Conservation (phyloP, 1,284 basidiomycete species). For the Trametes pubescens region DNA sequence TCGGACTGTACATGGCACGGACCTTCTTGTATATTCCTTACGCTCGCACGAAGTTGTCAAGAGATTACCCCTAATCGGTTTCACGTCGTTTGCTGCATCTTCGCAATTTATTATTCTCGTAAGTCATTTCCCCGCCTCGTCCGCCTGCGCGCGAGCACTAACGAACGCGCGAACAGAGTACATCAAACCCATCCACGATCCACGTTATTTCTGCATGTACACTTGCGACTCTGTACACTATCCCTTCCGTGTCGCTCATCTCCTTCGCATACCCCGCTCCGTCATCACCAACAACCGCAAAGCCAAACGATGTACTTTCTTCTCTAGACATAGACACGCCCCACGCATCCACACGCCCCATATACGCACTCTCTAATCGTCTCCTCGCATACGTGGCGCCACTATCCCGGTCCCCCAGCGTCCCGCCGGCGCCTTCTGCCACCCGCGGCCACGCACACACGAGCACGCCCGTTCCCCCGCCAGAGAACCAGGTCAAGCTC, state of each 20-base stretch:
- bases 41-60: slow-evolving; percentile 62
- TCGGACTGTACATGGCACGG: slow-evolving; percentile 31
- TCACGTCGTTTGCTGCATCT: slow-evolving; percentile 58
- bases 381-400: slow-evolving; percentile 69
- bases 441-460: slow-evolving; percentile 36
- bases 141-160: background rate
- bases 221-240: slow-evolving; percentile 58
- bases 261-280: slow-evolving; percentile 45
- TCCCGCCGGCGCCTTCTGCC: slow-evolving; percentile 22
- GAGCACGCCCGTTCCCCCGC: slow-evolving; percentile 33
- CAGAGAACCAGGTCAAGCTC: slow-evolving; percentile 23
- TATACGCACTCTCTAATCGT: slow-evolving; percentile 68
- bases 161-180: slow-evolving; percentile 52
- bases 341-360: slow-evolving; percentile 47
- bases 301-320: slow-evolving; percentile 45
- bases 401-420: slow-evolving; percentile 39
- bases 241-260: slow-evolving; percentile 56
- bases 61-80: slow-evolving; percentile 52
- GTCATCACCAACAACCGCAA: slow-evolving; percentile 29
- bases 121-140: slow-evolving; percentile 47
- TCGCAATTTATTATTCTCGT: slow-evolving; percentile 65
- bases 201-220: slow-evolving; percentile 64
- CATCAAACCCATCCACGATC: slow-evolving; percentile 61
- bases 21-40: slow-evolving; percentile 66
- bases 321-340: slow-evolving; percentile 44